phyloP scores from a whole-genome alignment of 2,329 filamentous ascomycete genomes.

The Bipolaris bicolor region DNA sequence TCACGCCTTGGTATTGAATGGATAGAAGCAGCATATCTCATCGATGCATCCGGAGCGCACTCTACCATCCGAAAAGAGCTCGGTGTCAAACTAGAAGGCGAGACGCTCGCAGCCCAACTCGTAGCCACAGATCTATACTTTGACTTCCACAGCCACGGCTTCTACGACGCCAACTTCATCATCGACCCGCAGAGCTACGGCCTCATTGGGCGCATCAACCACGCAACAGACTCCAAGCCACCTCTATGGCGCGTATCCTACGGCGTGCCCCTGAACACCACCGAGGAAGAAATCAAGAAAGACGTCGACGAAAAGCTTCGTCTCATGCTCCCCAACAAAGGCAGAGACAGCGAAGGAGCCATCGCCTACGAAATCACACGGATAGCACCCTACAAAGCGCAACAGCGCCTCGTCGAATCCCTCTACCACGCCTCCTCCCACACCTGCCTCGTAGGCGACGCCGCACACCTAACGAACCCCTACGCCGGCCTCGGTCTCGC shows the following conservation, averaged over 20 bases:
- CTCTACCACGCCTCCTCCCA: conserved; percentile 29
- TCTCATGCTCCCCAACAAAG: conserved; percentile 37
- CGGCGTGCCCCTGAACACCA: conserved; percentile 42
- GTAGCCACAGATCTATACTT: conserved; percentile 50
- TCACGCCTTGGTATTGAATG: conserved; percentile 1
- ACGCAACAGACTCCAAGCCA: conserved; percentile 10
- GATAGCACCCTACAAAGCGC: conserved; percentile 51
- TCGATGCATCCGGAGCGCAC: conserved; percentile 43
- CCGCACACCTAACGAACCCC: conserved; percentile 50
- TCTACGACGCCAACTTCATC: conserved; percentile 52
- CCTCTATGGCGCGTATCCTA: conserved; percentile 53
- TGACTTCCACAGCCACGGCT: conserved; percentile 47
- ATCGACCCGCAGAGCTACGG: conserved; percentile 49
- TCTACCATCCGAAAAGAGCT: conserved; percentile 29
- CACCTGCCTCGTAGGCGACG: conserved; percentile 49
- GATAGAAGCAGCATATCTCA: conserved; percentile 35
- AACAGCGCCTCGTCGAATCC: conserved; percentile 46
- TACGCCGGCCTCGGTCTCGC: conserved; percentile 47
- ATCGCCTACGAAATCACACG: conserved; percentile 41
- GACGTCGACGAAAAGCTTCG: conserved; percentile 37
- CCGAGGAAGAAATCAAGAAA: conserved; percentile 38
- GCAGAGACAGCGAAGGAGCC: conserved; percentile 23
- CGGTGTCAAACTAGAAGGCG: conserved; percentile 36
- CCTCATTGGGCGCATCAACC: conserved; percentile 44
- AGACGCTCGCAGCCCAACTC: conserved; percentile 46